Conservation (phyloP, 805 yeast genomes). For the Metschnikowia vanudenii region DNA sequence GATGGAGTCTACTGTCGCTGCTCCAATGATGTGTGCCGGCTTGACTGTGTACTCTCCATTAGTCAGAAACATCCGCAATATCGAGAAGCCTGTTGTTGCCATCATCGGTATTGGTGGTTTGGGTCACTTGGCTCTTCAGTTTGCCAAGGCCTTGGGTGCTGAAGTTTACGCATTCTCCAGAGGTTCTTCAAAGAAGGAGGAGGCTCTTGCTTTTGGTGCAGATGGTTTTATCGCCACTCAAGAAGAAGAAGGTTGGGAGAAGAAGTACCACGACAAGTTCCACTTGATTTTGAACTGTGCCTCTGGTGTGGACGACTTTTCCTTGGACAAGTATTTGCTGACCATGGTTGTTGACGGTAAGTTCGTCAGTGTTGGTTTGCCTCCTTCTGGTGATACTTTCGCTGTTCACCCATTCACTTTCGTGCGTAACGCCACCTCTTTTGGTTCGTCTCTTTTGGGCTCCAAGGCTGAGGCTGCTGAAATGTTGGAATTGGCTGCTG, state of each 20-base stretch:
- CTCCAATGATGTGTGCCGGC: conserved; percentile 79
- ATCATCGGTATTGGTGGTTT: conserved; percentile 57
- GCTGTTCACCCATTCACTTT: conserved; percentile 51
- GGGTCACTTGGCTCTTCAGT: conserved; percentile 55
- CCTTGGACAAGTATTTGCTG: conserved; percentile 46
- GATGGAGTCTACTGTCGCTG: conserved; percentile 52
- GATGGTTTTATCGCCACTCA: conserved; percentile 53
- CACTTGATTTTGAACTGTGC: conserved; percentile 57
- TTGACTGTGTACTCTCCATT: conserved; percentile 70
- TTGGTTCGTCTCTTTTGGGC: conserved; percentile 62
- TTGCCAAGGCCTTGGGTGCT: conserved; percentile 61
- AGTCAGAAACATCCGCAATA: conserved; percentile 39
- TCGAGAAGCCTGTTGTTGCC: conserved; percentile 46
- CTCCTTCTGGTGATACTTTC: conserved; percentile 44
- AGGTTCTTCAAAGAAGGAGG: conserved; percentile 45
- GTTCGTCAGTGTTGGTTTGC: conserved; percentile 67
- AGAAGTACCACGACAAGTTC: conserved; percentile 33
- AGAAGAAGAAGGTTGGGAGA: conserved; percentile 45
- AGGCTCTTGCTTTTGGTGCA: conserved; percentile 52
- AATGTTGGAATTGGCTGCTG: conserved; percentile 63
- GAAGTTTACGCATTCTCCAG: conserved; percentile 58
- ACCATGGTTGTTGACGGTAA: conserved; percentile 57
- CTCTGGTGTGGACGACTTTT: conserved; percentile 51
- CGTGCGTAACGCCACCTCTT: conserved; percentile 47
- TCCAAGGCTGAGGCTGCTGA: conserved; percentile 63